Base-by-base conservation (phyloP, 78 protist genomes). In the Dictyostelium purpureum region DNA sequence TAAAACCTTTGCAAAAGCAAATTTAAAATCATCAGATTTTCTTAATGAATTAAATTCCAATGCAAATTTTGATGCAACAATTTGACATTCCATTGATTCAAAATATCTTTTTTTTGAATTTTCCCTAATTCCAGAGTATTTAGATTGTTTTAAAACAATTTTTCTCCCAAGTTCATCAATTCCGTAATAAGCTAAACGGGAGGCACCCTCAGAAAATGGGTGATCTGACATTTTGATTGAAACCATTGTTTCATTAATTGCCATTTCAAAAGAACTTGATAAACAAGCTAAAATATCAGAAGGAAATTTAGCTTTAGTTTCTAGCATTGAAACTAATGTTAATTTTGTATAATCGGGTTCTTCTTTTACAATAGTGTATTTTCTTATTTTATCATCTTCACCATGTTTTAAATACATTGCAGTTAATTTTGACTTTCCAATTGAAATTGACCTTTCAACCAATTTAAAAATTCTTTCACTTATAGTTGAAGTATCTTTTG, bases 11-110 rank as follows among this genome's bases (percentile, higher is more conserved):
- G 71, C 71, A 28, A 63, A 5, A 16, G 38, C 5, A 11, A 63
- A 63, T 63, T 19, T 63, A 6, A 63, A 7, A 4, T 63, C 71
- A 4, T 63, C 11, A 28, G 4, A 12, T 63, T 38, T 38, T 63
- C 71, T n/a, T 12, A 63, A 3, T 12, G 42, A 4, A 31, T 63
- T 63, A 38, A 63, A 63, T 31, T 63, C 71, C 11, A 63, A 28
- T 19, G 42, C 71, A 31, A 63, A 63, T 63, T 63, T 63, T 5
- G 71, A 28, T 5, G 71, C 71, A 31, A 63, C 16, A 7, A 38
- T 63, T 63, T 63, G 71, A 31, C 71, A 63, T 31, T 63, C 71
- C 71, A 63, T 63, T 5, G 71, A 4, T 31, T 63, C 42, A 63
- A 12, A 63, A 38, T 63, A 63, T 4, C 42, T n/a, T 38, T 63